Evolutionary conservation across 2,329 filamentous ascomycete genomes (phyloP), one percentile per base, ranked within the genome.

Genomic region (Xylaria multiplex): DNA sequence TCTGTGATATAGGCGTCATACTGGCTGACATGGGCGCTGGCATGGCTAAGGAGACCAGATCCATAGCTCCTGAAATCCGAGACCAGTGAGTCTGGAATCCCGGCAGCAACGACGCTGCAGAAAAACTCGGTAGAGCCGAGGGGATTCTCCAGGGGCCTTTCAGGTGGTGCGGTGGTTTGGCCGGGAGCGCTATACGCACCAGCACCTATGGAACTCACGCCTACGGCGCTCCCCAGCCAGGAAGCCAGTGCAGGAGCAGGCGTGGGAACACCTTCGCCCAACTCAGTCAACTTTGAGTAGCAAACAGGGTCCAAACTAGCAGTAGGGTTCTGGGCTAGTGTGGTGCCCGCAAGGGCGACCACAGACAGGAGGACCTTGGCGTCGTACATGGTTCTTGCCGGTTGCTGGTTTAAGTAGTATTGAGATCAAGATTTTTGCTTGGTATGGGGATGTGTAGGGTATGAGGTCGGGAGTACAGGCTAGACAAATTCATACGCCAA

Each of bases 1-100:
- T 59, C 14, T 16, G 64, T 66, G 56, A 66, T 30, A 22, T 59
- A 66, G 5, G 59, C 64, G 16, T 64, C 55, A 4, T 66, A 66
- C 1, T 42, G 5, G 49, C 55, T 59, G 5, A 59, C 13, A 40
- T 63, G 60, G 14, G n/a, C 61, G 37, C 48, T 59, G 6, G 46
- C 55, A 48, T 64, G 59, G 50, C 49, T 59, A 5, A 63, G 48
- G 19, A 66, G 64, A 0, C 3, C 35, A 2, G 24, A 16, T 19
- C 42, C 64, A 14, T 59, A 66, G 43, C 19, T 49, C 49, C 49
- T 7, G 55, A 59, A 63, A 2, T 50, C 64, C n/a, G 59, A 49
- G 1, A 63, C 1, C 6, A 66, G 49, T 0, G 64, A 66, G 1
- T 7, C 14, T 4, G 64, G 64, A n/a, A 66, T 55, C 2, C 50